phyloP scores from a whole-genome alignment of 2,329 filamentous ascomycete genomes.

The Dothideomycetes sp. region DNA sequence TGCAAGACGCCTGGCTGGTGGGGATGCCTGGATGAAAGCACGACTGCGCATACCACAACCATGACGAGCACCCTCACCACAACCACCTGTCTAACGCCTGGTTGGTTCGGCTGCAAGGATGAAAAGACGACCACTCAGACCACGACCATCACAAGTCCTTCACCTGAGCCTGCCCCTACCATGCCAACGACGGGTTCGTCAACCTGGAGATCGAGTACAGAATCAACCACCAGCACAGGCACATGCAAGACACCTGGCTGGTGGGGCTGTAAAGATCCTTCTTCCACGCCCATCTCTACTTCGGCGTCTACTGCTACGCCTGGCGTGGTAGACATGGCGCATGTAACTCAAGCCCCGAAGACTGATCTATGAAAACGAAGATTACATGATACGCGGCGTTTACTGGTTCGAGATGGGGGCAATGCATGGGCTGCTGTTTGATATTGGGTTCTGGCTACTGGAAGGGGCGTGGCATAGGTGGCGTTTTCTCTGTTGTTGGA shows the following conservation, averaged over 20 bases:
- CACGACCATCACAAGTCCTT: slow-evolving; percentile 16
- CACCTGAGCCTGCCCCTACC: slow-evolving; percentile 14
- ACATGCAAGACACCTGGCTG: slow-evolving; percentile 54
- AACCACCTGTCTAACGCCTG: slow-evolving; percentile 49
- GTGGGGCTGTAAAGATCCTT: slow-evolving; percentile 54
- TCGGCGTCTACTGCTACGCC: slow-evolving; percentile 7
- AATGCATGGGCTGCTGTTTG: neutral
- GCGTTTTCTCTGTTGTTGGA: too few species aligned
- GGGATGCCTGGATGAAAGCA: slow-evolving; percentile 62
- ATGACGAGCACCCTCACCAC: slow-evolving; percentile 35
- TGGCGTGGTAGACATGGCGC: too few species aligned
- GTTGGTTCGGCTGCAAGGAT: slow-evolving; percentile 58
- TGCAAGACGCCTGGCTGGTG: slow-evolving; percentile 92
- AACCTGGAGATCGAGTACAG: neutral
- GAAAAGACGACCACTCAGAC: slow-evolving; percentile 28
- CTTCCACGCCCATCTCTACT: slow-evolving; percentile 23
- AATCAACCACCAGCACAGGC: slow-evolving; percentile 34
- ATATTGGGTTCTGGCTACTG: too few species aligned
- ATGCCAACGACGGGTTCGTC: slow-evolving; percentile 10
- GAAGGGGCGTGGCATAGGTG: too few species aligned
- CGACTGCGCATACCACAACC: slow-evolving; percentile 27
- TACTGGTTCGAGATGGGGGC: neutral
- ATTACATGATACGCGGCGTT: neutral
- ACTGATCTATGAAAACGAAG: neutral
- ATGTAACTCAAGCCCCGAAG: neutral